phyloP scores from a whole-genome alignment of 352 stramenopile genomes.

The Globisporangium yorkense region DNA sequence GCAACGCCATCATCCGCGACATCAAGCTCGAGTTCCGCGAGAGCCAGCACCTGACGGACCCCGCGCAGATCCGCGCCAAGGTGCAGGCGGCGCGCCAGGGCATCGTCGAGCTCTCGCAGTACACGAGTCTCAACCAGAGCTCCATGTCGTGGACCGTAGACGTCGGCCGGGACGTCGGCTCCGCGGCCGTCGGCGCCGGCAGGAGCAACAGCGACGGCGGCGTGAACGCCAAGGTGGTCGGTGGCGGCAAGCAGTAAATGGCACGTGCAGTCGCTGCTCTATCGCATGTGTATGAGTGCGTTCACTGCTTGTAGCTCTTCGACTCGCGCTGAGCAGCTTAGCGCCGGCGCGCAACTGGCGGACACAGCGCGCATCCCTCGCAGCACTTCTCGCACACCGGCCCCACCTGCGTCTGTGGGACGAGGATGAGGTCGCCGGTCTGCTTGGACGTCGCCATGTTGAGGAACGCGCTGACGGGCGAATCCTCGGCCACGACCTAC shows the following conservation, averaged over 20 bases:
- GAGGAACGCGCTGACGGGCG: conserved; percentile 43
- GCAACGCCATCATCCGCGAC: conserved; percentile 70
- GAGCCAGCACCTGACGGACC: conserved; percentile 59
- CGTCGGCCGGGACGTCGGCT: conserved; percentile 47
- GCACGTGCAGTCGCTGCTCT: neutral
- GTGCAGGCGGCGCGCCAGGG: conserved; percentile 56
- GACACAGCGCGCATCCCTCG: conserved; percentile 44
- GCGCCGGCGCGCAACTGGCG: conserved; percentile 12
- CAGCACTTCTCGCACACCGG: conserved; percentile 68
- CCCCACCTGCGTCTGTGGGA: conserved; percentile 77
- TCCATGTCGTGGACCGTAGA: conserved; percentile 65
- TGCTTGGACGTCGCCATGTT: conserved; percentile 68
- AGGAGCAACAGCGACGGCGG: conserved; percentile 1
- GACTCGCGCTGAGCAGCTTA: neutral
- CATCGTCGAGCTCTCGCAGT: conserved; percentile 75
- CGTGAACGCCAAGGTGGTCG: conserved; percentile 45
- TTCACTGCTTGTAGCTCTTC: neutral
- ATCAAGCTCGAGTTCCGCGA: conserved; percentile 85
- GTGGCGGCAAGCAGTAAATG: conserved; percentile 13
- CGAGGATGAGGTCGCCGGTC: conserved; percentile 62
- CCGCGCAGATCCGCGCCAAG: conserved; percentile 56
- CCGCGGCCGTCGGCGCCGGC: conserved; percentile 6
- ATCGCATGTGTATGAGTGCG: neutral
- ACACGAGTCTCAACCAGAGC: conserved; percentile 56
- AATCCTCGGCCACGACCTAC: conserved; percentile 33